phyloP scores from a whole-genome alignment of 805 yeast genomes.

The Alloascoidea hylecoeti region DNA sequence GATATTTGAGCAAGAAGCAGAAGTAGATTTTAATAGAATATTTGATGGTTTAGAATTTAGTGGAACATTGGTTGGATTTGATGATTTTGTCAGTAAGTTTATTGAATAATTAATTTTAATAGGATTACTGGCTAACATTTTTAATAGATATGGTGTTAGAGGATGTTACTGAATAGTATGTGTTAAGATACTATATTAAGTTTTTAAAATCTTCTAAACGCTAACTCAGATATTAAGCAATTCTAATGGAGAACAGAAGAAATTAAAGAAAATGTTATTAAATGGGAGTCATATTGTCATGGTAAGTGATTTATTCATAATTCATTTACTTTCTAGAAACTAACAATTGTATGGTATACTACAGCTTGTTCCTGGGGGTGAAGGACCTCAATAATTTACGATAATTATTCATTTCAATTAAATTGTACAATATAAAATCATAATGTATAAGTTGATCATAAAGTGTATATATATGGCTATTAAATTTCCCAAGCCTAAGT shows the following conservation, averaged over 20 bases:
- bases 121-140: neutral
- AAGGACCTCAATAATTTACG: too few species aligned
- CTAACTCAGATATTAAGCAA: conserved; percentile 13
- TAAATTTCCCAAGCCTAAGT: too few species aligned
- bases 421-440: too few species aligned
- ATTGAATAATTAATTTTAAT: neutral
- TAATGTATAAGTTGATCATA: too few species aligned
- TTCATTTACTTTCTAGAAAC: too few species aligned
- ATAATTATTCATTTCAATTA: too few species aligned
- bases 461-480: too few species aligned
- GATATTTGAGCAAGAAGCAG: too few species aligned
- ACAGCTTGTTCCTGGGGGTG: too few species aligned
- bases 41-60: conserved; percentile 73
- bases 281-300: conserved; percentile 64
- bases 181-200: conserved; percentile 2
- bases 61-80: conserved; percentile 88
- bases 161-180: conserved; percentile 51
- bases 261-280: conserved; percentile 45
- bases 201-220: conserved; percentile 6
- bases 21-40: neutral
- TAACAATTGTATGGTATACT: too few species aligned
- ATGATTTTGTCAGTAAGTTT: conserved; percentile 66
- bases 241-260: conserved; percentile 26
- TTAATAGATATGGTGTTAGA: conserved; percentile 57
- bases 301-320: too few species aligned